Base-by-base conservation (phyloP, 768 basidiomycete genomes). In the Podaxis carcinomalis region DNA sequence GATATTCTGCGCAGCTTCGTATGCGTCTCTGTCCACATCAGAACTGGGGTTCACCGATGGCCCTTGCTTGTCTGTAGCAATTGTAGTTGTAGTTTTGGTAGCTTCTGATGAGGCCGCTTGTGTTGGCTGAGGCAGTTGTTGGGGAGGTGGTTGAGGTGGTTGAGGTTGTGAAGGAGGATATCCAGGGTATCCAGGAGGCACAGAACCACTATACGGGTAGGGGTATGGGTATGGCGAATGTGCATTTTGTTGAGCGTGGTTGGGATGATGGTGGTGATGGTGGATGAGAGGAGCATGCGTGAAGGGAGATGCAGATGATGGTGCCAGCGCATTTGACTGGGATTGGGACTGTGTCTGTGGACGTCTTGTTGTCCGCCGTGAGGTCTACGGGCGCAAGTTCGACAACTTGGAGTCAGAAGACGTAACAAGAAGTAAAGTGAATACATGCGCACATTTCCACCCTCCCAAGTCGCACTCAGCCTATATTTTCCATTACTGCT, bases 1-100 rank as follows among this genome's bases (percentile, higher is more conserved):
- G 51, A 91, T 91, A 63, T 83, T 87, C 67, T 90, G 87, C 6
- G 89, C 89, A 0, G 89, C 89, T 68, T 89, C 85, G 80, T 88
- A 90, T 11, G 87, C 86, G 61, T 88, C 86, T 62, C 76, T 61
- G 23, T 55, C 61, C 10, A 56, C 51, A 9, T 57, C 62, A 14
- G 55, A 53, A 16, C 47, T 77, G n/a, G 76, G 78, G 50, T 81
- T 78, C 14, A 32, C 32, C 9, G 32, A 32, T 32, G 32, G 7
- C 0, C 67, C 76, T 9, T 14, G 51, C 27, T 75, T 74, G 32
- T 68, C 56, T 16, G 66, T 62, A 2, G 67, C 59, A 19, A 64
- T 49, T 11, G 67, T 35, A 1, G 62, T 56, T 27, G 63, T 9
- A 32, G 32, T 63, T 19, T 53, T 55, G 36, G 58, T 40, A 46